Evolutionary conservation across 441 rosid genomes (phyloP).

Genomic region (Iberis amara): DNA sequence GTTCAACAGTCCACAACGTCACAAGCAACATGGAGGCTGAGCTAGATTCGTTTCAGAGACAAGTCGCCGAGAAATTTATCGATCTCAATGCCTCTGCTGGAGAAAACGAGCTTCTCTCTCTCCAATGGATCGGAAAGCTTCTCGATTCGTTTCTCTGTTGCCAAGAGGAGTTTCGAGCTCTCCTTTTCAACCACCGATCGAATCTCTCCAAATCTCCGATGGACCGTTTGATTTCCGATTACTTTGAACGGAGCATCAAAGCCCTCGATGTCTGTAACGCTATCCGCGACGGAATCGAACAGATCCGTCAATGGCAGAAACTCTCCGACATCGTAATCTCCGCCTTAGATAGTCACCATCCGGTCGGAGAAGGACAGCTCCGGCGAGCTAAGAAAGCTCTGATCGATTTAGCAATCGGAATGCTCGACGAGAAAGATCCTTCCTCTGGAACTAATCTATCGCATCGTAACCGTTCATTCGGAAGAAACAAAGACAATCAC

Average conservation of each 20-base stretch:
- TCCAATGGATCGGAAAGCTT: constrained; percentile 61
- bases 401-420: constrained; percentile 67
- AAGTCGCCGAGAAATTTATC: constrained; percentile 47
- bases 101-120: constrained; percentile 45
- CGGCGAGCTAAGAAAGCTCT: constrained; percentile 84
- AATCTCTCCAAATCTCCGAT: constrained; percentile 41
- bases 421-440: constrained; percentile 79
- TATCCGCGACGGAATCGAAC: constrained; percentile 82
- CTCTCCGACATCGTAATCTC: constrained; percentile 70
- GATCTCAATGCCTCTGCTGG: constrained; percentile 43
- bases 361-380: constrained; percentile 78
- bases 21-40: constrained; percentile 34
- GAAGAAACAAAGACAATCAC: constrained; percentile 44
- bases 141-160: constrained; percentile 62
- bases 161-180: constrained; percentile 64
- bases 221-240: constrained; percentile 69
- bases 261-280: constrained; percentile 95
- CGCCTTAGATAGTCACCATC: constrained; percentile 45
- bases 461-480: constrained; percentile 77
- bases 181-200: constrained; percentile 41
- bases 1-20: constrained; percentile 12
- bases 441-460: constrained; percentile 25
- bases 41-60: constrained; percentile 63
- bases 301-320: constrained; percentile 86
- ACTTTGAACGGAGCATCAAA: constrained; percentile 67